A percentile compares a stretch with the other conserved stretches of the same genome.
These are phyloP conservation scores for Lippia alba DNA, from an alignment of 305 asterid species.

Conservation along the genomic window DNA sequence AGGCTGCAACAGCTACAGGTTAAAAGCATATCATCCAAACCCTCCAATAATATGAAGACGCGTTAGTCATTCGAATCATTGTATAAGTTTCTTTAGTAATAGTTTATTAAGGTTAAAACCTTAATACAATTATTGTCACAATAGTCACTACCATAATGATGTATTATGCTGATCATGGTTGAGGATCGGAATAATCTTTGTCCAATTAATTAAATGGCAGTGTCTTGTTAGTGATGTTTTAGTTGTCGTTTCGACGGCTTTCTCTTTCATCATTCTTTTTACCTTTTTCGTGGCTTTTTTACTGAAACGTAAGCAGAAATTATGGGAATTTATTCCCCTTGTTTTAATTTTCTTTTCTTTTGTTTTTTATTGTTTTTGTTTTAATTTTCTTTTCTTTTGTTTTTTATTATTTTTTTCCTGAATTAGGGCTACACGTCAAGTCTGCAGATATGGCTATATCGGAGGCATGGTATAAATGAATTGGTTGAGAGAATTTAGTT, in stretches of 20 bases:
- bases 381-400: no score
- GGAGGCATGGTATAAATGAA: background rate
- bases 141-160: conserved; percentile 36
- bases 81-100: conserved; percentile 7
- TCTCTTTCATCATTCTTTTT: background rate
- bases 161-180: conserved; percentile 45
- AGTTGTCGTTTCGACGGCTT: background rate
- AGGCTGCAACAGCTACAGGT: conserved; percentile 14
- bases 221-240: conserved; percentile 9
- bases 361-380: no score
- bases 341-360: no score
- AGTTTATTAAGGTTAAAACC: conserved; percentile 1
- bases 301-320: background rate
- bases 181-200: background rate
- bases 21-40: conserved; percentile 10
- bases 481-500: no score
- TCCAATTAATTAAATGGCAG: background rate
- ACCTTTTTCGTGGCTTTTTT: background rate
- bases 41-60: conserved; percentile 21
- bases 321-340: background rate
- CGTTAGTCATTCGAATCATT: background rate
- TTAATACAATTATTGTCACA: conserved; percentile 30
- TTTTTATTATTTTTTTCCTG: background rate
- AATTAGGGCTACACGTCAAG: background rate
- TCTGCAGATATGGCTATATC: no score